Percentiles rank a stretch among this genome's conserved stretches.
phyloP scores from a whole-genome alignment of 805 yeast species.

The Grigorovia humatica region DNA sequence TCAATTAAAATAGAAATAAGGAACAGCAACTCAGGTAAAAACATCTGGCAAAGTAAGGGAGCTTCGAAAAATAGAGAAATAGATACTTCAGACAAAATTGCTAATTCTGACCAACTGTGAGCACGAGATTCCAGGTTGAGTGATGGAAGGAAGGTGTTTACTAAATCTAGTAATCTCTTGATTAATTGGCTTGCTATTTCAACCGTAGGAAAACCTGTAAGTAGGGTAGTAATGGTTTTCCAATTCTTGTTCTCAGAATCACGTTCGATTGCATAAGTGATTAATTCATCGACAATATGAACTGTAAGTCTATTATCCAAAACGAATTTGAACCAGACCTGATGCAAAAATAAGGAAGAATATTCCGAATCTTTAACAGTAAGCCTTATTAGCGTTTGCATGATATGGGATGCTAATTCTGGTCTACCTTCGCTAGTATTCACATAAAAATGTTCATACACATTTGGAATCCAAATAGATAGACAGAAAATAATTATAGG shows the following conservation, averaged over 20 bases:
- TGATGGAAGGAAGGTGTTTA: slow-evolving; percentile 38
- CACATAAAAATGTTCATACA: slow-evolving; percentile 44
- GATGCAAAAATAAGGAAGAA: slow-evolving; percentile 42
- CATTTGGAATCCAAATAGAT: slow-evolving; percentile 64
- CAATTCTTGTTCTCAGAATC: slow-evolving; percentile 60
- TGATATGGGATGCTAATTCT: slow-evolving; percentile 44
- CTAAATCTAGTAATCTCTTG: slow-evolving; percentile 41
- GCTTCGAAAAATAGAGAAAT: slow-evolving; percentile 62
- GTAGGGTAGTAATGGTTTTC: slow-evolving; percentile 48
- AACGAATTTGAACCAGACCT: slow-evolving; percentile 62
- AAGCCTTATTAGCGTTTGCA: slow-evolving; percentile 49
- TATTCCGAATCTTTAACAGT: slow-evolving; percentile 39
- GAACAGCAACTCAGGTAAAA: slow-evolving; percentile 58
- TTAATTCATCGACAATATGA: slow-evolving; percentile 57
- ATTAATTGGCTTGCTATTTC: slow-evolving; percentile 58
- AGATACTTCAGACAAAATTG: slow-evolving; percentile 50
- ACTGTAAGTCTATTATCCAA: slow-evolving; percentile 46
- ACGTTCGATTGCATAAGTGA: slow-evolving; percentile 59
- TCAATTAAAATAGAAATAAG: slow-evolving; percentile 47
- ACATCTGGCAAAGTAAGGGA: slow-evolving; percentile 45
- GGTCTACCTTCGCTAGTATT: slow-evolving; percentile 46
- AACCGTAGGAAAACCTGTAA: slow-evolving; percentile 53
- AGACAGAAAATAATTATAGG: slow-evolving; percentile 20
- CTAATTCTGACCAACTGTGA: slow-evolving; percentile 56
- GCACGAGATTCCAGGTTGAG: slow-evolving; percentile 31